Base-by-base conservation (phyloP, 1,139 yeast genomes). In the Scheffersomyces parashehatae region DNA sequence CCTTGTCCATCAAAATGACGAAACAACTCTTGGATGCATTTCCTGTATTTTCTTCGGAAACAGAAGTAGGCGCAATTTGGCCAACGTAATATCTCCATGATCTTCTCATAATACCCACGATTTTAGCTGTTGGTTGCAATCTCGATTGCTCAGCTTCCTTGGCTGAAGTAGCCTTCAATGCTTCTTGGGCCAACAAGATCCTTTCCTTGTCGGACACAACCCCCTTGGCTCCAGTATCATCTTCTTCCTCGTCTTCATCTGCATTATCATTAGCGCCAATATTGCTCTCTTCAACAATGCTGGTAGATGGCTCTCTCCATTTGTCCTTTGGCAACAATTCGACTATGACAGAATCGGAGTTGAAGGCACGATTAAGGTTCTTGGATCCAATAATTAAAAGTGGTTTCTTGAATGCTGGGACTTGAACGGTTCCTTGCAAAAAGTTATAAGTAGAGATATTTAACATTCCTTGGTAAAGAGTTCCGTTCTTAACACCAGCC, bases 21-120 rank as follows among this genome's bases (percentile, higher is more conserved):
- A 93, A 85, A 45, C 95, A 93, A 38, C 82, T 81, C 58, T 85
- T 85, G 14, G 88, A 79, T 5, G 95, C 79, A 51, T 77, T 75
- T 12, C 82, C 80, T 11, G 68, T 64, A 43, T 73, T 78, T 38
- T 77, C 77, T 15, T 70, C 70, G 33, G 83, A 77, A 1, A 87
- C 85, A 3, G 96, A 85, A 30, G 85, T 79, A 36, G 95, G 87
- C 4, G 95, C 87, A 50, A 95, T 79, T 63, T 91, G 98, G 13
- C 99, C 99, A 39, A 93, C 99, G 58, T 91, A 95, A 54, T 85
- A 84, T 64, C 99, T 80, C 99, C 99, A 95, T 46, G 95, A 88
- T 64, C 99, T 81, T 67, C 90, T 85, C 40, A 84, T 73, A 29
- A 95, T 78, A 32, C 96, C 96, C 20, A 95, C 98, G 40, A 95